These are phyloP conservation scores for Hemisphaericaspora nanyangensis DNA, from an alignment of 805 yeast genomes.

Conservation along the genomic window DNA sequence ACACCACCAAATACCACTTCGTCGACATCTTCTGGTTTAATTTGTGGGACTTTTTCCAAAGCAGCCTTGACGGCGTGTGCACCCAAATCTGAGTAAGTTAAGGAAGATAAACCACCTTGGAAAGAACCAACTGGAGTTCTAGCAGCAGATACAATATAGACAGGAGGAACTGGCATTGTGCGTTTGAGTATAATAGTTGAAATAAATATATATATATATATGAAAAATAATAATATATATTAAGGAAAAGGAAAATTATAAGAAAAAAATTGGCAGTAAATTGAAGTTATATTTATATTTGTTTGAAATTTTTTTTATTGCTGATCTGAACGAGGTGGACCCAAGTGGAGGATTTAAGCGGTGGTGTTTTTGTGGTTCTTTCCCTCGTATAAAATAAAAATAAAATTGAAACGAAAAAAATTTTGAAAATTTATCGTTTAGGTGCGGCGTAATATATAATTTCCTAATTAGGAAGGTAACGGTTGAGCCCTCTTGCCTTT, in stretches of 20 bases:
- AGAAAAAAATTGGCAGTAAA: not conserved
- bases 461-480: too few species aligned
- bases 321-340: too few species aligned
- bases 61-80: conserved; percentile 91
- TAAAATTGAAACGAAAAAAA: too few species aligned
- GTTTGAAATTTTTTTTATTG: too few species aligned
- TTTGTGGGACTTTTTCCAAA: conserved; percentile 73
- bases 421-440: too few species aligned
- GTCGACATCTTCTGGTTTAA: conserved; percentile 74
- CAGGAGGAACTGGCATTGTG: conserved; percentile 31
- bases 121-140: conserved; percentile 97
- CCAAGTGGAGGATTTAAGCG: too few species aligned
- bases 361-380: too few species aligned
- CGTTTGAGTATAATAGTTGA: too few species aligned
- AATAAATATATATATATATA: conserved; percentile 9
- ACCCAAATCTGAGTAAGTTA: conserved; percentile 82
- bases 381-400: too few species aligned
- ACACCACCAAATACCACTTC: conserved; percentile 94
- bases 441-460: too few species aligned
- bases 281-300: not conserved
- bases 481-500: too few species aligned
- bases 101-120: conserved; percentile 76
- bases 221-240: not conserved
- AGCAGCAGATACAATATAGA: conserved; percentile 85
- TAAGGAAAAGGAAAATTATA: not conserved